A percentile compares a stretch with the other conserved stretches of the same genome.
These are phyloP conservation scores for Penicillium crustosum DNA, from an alignment of 2,329 filamentous ascomycete genomes.

Conservation along the genomic window DNA sequence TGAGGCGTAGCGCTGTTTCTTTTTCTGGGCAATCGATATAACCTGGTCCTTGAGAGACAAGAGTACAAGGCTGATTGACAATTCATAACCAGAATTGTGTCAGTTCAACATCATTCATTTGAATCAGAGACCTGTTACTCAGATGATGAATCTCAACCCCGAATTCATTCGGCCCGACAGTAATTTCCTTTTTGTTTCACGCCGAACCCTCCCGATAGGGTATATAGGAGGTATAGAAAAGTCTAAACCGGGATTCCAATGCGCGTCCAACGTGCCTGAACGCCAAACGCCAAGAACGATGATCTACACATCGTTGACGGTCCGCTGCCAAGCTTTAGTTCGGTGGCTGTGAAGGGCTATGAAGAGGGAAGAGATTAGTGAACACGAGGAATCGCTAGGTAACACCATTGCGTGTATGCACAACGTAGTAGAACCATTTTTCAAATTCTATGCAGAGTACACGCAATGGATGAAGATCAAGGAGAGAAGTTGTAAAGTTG, in stretches of 20 bases:
- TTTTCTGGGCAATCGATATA: neutral
- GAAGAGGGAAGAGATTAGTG: neutral
- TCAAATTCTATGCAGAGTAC: neutral
- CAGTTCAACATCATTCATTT: neutral
- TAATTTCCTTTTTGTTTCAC: neutral
- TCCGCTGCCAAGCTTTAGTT: constrained; percentile 35
- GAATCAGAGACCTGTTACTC: constrained; percentile 8
- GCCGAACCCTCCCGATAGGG: constrained; percentile 5
- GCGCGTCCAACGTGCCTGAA: constrained; percentile 15
- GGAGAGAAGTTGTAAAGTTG: neutral
- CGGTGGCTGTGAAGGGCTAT: constrained; percentile 23
- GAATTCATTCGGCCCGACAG: constrained; percentile 16
- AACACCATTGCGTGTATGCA: constrained; percentile 9
- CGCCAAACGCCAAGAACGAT: constrained; percentile 26
- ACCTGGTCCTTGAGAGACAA: neutral
- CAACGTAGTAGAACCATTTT: neutral
- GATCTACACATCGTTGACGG: constrained; percentile 32
- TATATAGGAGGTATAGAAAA: neutral
- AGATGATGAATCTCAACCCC: constrained; percentile 14
- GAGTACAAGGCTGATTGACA: constrained; percentile 6
- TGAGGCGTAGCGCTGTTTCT: neutral
- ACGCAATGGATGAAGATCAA: neutral
- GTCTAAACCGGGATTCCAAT: neutral
- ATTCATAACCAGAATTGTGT: neutral
- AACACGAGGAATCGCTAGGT: neutral